Evolutionary conservation across 129 eudicot species (phyloP).

Genomic region (Glebionis coronaria): DNA sequence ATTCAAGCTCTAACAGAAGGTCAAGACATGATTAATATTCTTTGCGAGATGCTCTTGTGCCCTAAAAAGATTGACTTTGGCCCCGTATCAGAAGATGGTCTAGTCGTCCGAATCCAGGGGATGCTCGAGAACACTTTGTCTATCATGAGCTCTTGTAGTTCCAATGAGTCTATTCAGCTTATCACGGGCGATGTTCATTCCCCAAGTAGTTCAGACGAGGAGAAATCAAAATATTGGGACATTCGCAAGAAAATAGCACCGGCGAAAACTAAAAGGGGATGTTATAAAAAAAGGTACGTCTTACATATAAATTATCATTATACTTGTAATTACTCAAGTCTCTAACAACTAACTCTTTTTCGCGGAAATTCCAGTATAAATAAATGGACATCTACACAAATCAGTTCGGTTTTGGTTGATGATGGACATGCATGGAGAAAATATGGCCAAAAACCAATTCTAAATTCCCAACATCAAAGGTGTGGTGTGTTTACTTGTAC

Average conservation of each 20-base stretch:
- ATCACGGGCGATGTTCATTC: constrained; percentile 7
- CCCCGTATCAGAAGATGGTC: constrained; percentile 16
- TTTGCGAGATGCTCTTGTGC: constrained; percentile 22
- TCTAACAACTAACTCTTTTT: neutral
- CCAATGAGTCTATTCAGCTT: constrained; percentile 28
- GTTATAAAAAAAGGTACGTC: constrained; percentile 52
- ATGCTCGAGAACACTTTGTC: constrained; percentile 25
- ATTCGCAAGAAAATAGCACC: neutral
- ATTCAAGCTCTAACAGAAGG: constrained; percentile 31
- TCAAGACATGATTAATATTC: constrained; percentile 30
- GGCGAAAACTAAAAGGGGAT: constrained; percentile 38
- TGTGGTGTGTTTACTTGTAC: constrained; percentile 2
- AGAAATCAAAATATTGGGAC: constrained; percentile 26
- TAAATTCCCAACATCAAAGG: constrained; percentile 48
- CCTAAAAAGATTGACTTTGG: neutral
- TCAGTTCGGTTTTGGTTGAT: constrained; percentile 26
- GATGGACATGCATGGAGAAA: constrained; percentile 83
- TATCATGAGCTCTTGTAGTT: constrained; percentile 2
- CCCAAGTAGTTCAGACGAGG: neutral
- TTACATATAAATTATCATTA: no score
- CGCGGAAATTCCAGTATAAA: constrained; percentile 32
- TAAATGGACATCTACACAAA: constrained; percentile 30
- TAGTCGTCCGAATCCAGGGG: constrained; percentile 24
- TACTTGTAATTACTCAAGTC: neutral
- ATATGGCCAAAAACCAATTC: constrained; percentile 65